Percentiles rank a stretch among this genome's conserved stretches.
These are phyloP conservation scores for Fusarium sp. DNA, from an alignment of 2,329 filamentous ascomycete genomes.

Conservation along the genomic window DNA sequence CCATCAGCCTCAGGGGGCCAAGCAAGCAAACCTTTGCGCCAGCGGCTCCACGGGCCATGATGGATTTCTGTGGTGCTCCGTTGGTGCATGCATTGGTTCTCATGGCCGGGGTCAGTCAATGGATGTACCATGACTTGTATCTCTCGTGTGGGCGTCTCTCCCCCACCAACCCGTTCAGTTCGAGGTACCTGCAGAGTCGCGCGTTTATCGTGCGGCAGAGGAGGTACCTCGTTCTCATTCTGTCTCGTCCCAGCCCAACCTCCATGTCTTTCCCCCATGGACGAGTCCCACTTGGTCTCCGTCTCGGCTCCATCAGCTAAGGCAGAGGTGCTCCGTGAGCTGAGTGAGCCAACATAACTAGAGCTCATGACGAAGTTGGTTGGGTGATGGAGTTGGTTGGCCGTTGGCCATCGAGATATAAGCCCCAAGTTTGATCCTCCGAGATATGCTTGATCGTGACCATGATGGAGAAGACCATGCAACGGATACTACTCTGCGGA, in stretches of 20 bases:
- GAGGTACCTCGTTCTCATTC: constrained; percentile 18
- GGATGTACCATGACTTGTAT: constrained; percentile 10
- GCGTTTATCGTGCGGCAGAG: constrained; percentile 21
- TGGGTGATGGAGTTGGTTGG: constrained; percentile 1
- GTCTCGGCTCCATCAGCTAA: constrained; percentile 31
- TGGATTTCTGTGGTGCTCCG: constrained; percentile 10
- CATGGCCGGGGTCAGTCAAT: background rate
- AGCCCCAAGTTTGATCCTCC: background rate
- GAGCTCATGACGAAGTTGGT: constrained; percentile 20
- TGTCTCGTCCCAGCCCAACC: constrained; percentile 22
- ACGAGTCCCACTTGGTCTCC: constrained; percentile 29
- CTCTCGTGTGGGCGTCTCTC: constrained; percentile 20
- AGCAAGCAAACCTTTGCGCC: constrained; percentile 29
- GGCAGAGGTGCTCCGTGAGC: constrained; percentile 18
- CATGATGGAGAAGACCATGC: constrained; percentile 9
- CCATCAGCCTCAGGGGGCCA: constrained; percentile 35
- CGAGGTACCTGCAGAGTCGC: constrained; percentile 28
- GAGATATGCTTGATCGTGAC: background rate
- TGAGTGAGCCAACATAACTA: constrained; percentile 22
- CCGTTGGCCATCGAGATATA: background rate
- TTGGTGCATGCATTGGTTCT: constrained; percentile 3
- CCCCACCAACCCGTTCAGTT: constrained; percentile 25
- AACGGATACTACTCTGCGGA: constrained; percentile 27
- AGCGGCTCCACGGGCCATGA: constrained; percentile 25
- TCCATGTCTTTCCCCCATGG: constrained; percentile 32